These are phyloP conservation scores for Raphidocelis subcapitata DNA, from an alignment of 139 green algal species.

Conservation along the genomic window DNA sequence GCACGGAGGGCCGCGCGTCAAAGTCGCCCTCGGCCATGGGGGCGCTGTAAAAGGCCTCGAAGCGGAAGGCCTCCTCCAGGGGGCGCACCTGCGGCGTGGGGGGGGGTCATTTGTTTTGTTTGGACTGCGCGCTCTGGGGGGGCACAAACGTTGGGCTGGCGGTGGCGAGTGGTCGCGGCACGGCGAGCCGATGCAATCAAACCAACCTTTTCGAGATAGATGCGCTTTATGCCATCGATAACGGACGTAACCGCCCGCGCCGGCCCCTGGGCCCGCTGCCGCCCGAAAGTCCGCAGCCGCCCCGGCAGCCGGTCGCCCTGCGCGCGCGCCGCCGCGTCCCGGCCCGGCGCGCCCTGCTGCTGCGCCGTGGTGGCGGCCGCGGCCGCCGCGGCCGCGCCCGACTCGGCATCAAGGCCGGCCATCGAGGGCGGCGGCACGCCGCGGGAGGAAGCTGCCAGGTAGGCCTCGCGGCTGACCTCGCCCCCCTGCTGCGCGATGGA, in stretches of 20 bases:
- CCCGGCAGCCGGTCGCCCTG: no score
- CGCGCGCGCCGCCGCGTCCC: no score
- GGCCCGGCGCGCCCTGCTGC: no score
- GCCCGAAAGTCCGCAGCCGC: no score
- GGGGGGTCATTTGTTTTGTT: no score
- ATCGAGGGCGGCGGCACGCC: constrained; percentile 38
- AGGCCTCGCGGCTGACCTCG: constrained; percentile 28
- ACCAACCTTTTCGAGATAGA: constrained; percentile 91
- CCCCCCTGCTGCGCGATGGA: constrained; percentile 53
- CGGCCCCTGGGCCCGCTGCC: no score
- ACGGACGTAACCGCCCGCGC: constrained; percentile 78
- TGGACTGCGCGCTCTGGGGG: no score
- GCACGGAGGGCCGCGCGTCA: constrained; percentile 92
- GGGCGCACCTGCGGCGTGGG: constrained; percentile 73
- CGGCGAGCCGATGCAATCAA: no score
- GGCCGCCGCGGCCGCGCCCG: no score
- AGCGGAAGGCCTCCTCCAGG: constrained; percentile 92
- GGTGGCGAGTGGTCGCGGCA: no score
- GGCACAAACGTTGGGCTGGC: no score
- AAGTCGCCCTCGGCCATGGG: constrained; percentile 88
- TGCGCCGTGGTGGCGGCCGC: no score
- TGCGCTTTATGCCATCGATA: constrained; percentile 86
- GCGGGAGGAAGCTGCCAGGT: constrained; percentile 29
- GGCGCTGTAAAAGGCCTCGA: constrained; percentile 88
- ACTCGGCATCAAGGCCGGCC: constrained; percentile 30